Evolutionary conservation across 495 filamentous ascomycete species (phyloP).

Genomic region (Alectoria sarmentosa): DNA sequence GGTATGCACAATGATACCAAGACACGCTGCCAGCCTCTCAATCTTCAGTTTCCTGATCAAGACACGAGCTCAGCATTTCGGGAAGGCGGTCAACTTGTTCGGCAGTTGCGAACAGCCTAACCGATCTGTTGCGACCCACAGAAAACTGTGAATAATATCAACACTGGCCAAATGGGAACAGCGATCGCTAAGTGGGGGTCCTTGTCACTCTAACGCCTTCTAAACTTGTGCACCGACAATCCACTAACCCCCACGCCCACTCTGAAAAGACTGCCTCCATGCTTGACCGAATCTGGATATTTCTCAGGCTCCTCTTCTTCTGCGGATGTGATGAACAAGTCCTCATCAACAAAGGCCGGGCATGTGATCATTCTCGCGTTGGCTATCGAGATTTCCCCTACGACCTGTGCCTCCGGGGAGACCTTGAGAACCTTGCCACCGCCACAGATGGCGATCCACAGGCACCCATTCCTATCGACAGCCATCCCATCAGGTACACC

Average conservation of each 20-base stretch:
- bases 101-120: background rate
- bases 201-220: conserved; percentile 1
- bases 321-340: conserved; percentile 70
- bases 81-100: conserved; percentile 5
- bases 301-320: conserved; percentile 47
- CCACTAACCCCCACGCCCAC: conserved; percentile 62
- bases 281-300: conserved; percentile 50
- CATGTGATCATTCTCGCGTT: conserved; percentile 61
- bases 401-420: conserved; percentile 52
- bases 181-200: background rate
- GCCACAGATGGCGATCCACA: conserved; percentile 76
- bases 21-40: background rate
- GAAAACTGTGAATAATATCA: background rate
- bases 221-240: conserved; percentile 50
- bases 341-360: conserved; percentile 63
- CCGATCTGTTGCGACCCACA: background rate
- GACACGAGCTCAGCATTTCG: background rate
- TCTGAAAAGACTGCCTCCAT: conserved; percentile 58
- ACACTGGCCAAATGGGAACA: background rate
- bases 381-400: conserved; percentile 59
- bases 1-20: background rate
- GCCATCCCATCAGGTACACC: conserved; percentile 70
- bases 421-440: conserved; percentile 62
- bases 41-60: background rate
- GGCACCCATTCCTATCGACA: conserved; percentile 62